Conservation (phyloP, 768 basidiomycete species). For the Rhodotorula diobovata region DNA sequence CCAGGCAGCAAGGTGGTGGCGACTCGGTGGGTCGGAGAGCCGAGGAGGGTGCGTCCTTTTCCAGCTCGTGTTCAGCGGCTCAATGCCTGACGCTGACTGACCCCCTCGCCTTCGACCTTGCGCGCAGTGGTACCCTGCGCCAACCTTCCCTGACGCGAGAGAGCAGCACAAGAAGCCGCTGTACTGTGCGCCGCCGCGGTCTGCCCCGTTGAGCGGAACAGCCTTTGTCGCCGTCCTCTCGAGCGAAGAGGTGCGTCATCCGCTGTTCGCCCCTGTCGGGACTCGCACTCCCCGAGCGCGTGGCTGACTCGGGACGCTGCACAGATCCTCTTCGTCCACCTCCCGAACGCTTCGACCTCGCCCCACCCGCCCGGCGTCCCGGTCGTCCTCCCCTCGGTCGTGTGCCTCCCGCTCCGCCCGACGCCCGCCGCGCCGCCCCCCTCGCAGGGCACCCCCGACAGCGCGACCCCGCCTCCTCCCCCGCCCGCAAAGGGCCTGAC, state of each 20-base stretch:
- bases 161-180: constrained; percentile 12
- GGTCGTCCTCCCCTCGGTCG: constrained; percentile 15
- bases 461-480: not conserved
- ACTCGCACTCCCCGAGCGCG: not conserved
- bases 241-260: constrained; percentile 22
- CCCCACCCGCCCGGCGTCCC: not conserved
- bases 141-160: not conserved
- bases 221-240: constrained; percentile 31
- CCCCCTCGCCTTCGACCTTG: too few relatives aligned
- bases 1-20: constrained; percentile 17
- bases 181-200: constrained; percentile 31
- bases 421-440: constrained; percentile 6
- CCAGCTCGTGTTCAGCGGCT: not conserved
- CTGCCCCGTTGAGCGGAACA: constrained; percentile 15
- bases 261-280: too few relatives aligned
- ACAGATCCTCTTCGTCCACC: not conserved
- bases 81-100: not conserved
- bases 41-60: constrained; percentile 9
- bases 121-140: constrained; percentile 28
- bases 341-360: constrained; percentile 11
- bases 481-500: not conserved
- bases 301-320: not conserved
- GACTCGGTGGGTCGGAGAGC: constrained; percentile 29
- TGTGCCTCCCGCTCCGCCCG: constrained; percentile 8
- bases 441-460: not conserved